phyloP scores from a whole-genome alignment of 306 rosid species.

The Hippophae tibetana region DNA sequence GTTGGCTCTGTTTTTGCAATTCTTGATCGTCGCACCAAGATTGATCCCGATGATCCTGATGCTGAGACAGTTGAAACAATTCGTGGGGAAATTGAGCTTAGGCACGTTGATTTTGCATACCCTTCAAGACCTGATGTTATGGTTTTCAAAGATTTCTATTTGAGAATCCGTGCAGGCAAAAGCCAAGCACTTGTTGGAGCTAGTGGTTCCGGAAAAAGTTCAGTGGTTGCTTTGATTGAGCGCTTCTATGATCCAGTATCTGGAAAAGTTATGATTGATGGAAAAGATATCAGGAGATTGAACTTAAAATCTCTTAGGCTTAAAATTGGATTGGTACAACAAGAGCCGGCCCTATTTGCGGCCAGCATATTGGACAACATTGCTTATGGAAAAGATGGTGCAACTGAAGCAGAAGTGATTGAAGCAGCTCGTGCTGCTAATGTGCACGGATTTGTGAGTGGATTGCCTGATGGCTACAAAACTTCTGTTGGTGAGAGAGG shows the following conservation, averaged over 20 bases:
- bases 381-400: slow-evolving; percentile 87
- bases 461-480: slow-evolving; percentile 86
- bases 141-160: slow-evolving; percentile 77
- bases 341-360: slow-evolving; percentile 89
- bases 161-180: slow-evolving; percentile 80
- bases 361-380: slow-evolving; percentile 82
- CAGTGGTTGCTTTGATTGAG: slow-evolving; percentile 78
- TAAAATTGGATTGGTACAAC: slow-evolving; percentile 85
- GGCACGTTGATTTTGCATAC: slow-evolving; percentile 89
- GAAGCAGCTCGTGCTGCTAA: slow-evolving; percentile 92
- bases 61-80: slow-evolving; percentile 60
- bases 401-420: slow-evolving; percentile 69
- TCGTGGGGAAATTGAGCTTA: slow-evolving; percentile 87
- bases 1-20: slow-evolving; percentile 89
- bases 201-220: slow-evolving; percentile 95
- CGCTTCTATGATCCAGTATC: slow-evolving; percentile 81
- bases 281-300: slow-evolving; percentile 70
- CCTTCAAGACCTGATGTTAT: slow-evolving; percentile 84
- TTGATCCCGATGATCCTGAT: slow-evolving; percentile 86
- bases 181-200: slow-evolving; percentile 98
- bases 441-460: slow-evolving; percentile 71
- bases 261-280: slow-evolving; percentile 92
- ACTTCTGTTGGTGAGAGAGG: slow-evolving; percentile 96
- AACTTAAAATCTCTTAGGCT: slow-evolving; percentile 75
- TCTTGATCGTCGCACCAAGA: slow-evolving; percentile 68